These are phyloP conservation scores for Ceratocystiopsis sp. DNA, from an alignment of 2,329 filamentous ascomycete species.

Conservation along the genomic window DNA sequence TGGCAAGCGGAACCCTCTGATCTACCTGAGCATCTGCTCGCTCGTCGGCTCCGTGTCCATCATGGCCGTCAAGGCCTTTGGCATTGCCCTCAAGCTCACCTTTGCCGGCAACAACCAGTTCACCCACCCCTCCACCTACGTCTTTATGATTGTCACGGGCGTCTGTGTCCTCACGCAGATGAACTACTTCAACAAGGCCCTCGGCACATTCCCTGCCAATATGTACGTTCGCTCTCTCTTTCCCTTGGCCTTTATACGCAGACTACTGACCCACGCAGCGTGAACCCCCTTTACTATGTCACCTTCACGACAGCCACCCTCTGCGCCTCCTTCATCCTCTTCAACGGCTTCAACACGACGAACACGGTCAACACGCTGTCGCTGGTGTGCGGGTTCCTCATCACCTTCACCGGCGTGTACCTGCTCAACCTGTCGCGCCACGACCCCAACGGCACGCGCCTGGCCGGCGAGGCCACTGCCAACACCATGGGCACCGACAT, in stretches of 20 bases:
- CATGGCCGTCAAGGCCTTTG: conserved; percentile 98
- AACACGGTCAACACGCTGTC: conserved; percentile 85
- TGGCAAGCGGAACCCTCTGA: conserved; percentile 87
- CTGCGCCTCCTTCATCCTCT: conserved; percentile 88
- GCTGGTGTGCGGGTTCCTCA: conserved; percentile 77
- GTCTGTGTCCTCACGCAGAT: conserved; percentile 97
- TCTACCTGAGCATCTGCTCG: conserved; percentile 95
- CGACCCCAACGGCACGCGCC: conserved; percentile 64
- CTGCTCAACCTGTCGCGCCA: conserved; percentile 86
- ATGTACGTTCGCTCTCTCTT: conserved; percentile 46
- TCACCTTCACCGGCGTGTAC: conserved; percentile 92
- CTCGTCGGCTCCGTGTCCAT: conserved; percentile 94
- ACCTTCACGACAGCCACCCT: conserved; percentile 93
- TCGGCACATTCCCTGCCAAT: conserved; percentile 91
- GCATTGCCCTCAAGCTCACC: conserved; percentile 91
- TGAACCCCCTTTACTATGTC: conserved; percentile 94
- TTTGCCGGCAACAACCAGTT: conserved; percentile 92
- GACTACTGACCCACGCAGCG: conserved; percentile 33
- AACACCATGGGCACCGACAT: conserved; percentile 84
- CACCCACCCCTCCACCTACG: conserved; percentile 84
- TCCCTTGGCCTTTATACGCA: not conserved
- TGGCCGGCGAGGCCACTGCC: conserved; percentile 43
- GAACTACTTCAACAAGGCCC: conserved; percentile 99
- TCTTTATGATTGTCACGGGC: conserved; percentile 82
- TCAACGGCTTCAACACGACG: conserved; percentile 88